Evolutionary conservation across 306 rosid species (phyloP).

Genomic region (Chamaecrista fasciculata): DNA sequence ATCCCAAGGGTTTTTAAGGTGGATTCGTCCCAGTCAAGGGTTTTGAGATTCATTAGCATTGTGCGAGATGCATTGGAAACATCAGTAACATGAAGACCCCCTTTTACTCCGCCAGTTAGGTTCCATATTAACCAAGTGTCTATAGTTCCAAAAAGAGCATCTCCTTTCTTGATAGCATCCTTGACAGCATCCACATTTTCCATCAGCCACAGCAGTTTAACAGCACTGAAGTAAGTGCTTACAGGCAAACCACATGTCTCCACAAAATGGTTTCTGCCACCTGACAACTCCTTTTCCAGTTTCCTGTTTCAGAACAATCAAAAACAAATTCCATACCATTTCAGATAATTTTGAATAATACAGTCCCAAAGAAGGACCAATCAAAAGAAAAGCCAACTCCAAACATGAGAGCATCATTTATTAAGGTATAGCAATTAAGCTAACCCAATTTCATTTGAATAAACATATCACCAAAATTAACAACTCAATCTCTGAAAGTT

Average conservation of each 20-base stretch:
- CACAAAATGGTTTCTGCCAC: slow-evolving; percentile 76
- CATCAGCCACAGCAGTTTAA: slow-evolving; percentile 78
- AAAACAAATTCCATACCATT: not conserved
- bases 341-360: not conserved
- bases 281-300: slow-evolving; percentile 72
- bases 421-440: no score
- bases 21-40: slow-evolving; percentile 72
- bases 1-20: slow-evolving; percentile 55
- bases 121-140: slow-evolving; percentile 96
- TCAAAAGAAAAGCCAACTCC: slow-evolving; percentile 5
- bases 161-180: slow-evolving; percentile 58
- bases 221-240: slow-evolving; percentile 85
- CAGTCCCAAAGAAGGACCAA: not conserved
- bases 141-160: slow-evolving; percentile 83
- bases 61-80: slow-evolving; percentile 90
- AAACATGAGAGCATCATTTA: not conserved
- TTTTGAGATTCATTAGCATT: slow-evolving; percentile 89
- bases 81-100: slow-evolving; percentile 87
- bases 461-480: no score
- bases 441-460: no score
- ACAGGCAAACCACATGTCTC: slow-evolving; percentile 90
- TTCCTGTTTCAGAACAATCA: slow-evolving; percentile 43
- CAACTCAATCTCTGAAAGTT: no score
- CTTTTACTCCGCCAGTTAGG: slow-evolving; percentile 70
- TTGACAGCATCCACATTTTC: slow-evolving; percentile 74